Evolutionary conservation across 108 stramenopile genomes (phyloP), one percentile per base, ranked within the genome.

Genomic region (Fistulifera pelliculosa): DNA sequence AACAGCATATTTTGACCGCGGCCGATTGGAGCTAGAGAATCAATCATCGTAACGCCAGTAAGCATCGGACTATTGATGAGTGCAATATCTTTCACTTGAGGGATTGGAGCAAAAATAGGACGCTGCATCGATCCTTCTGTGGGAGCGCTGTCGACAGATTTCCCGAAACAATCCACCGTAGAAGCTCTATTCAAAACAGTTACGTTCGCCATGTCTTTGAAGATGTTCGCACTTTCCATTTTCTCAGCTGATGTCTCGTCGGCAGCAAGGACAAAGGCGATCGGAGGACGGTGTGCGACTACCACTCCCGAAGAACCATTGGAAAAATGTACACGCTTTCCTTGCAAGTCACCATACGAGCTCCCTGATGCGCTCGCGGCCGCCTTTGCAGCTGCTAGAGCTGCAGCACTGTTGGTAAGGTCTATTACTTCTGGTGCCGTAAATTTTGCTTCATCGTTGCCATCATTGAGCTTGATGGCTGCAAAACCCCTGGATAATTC

Each of bases 1-100:
- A 88, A 57, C 43, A 93, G 74, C 86, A 87, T 93, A 56, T 93
- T 93, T 69, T 93, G 91, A 1, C 91, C 91, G 52, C 75, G 80
- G 26, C 91, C 91, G 57, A 93, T 83, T 2, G 91, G 91, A 31
- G 87, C 82, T 50, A 93, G 52, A 10, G 82, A 74, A 69, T 93
- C 91, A 58, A 93, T 66, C 66, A 84, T 86, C 31, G 91, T 81
- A 12, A 75, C 76, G 10, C 91, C 91, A 10, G 91, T 89, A 27
- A 93, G 57, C 38, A 93, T 23, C 1, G 91, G 91, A 21, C 68
- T 77, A 50, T 93, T 83, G 55, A 93, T 93, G 26, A 93, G 63
- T 28, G 82, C 72, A 71, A 93, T 93, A 41, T 93, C 85, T 12
- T 68, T 64, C 26, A 93, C 81, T 66, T 83, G 69, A 24, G 91